phyloP scores from a whole-genome alignment of 2,329 filamentous ascomycete species.

The Beauveria rudraprayagi region DNA sequence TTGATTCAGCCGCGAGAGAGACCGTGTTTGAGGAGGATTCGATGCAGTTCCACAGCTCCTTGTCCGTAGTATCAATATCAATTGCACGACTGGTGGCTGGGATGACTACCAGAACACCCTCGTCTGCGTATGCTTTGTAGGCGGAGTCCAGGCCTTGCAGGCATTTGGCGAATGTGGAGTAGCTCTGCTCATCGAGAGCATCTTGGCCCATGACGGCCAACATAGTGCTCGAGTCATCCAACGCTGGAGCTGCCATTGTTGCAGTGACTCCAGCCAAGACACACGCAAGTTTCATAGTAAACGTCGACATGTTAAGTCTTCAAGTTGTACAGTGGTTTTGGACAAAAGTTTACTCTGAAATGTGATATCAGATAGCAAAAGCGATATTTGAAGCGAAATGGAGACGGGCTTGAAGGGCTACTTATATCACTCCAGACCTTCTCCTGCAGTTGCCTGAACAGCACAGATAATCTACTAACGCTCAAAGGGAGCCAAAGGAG shows the following conservation, averaged over 20 bases:
- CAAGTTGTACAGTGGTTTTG: neutral
- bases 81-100: neutral
- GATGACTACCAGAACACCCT: neutral
- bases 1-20: conserved; percentile 3
- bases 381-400: neutral
- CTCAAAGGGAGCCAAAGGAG: neutral
- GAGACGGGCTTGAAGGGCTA: neutral
- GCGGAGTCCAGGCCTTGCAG: neutral
- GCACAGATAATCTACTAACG: neutral
- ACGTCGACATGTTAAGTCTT: neutral
- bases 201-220: neutral
- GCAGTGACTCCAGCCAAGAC: neutral
- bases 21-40: neutral
- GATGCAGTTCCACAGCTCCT: conserved; percentile 1
- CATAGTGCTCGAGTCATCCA: neutral
- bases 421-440: neutral
- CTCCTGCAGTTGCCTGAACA: neutral
- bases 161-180: neutral
- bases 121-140: conserved; percentile 3
- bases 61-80: neutral
- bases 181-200: neutral
- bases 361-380: neutral
- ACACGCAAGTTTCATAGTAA: neutral
- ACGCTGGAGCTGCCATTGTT: neutral
- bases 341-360: too few relatives aligned